Conservation (phyloP, 805 yeast genomes). For the Lachancea dasiensis region DNA sequence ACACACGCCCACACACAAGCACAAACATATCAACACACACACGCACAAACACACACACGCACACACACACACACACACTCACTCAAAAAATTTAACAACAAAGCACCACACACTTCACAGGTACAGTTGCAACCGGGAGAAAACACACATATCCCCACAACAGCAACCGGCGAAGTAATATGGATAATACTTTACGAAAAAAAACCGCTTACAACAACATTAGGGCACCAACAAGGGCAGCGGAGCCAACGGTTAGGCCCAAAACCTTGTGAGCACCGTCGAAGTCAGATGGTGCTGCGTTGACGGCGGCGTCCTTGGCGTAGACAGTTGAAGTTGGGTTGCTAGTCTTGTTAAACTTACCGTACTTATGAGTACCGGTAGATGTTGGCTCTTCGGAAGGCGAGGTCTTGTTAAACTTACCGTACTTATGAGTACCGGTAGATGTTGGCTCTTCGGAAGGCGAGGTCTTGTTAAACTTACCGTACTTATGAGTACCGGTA, state of each 20-base stretch:
- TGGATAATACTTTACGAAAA: not conserved
- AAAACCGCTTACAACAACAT: conserved; percentile 35
- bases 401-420: conserved; percentile 44
- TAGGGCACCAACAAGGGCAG: conserved; percentile 45
- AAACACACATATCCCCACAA: conserved; percentile 5
- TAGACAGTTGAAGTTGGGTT: conserved; percentile 26
- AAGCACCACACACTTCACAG: not conserved
- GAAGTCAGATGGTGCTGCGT: conserved; percentile 19
- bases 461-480: conserved; percentile 47
- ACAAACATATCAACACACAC: conserved; percentile 6
- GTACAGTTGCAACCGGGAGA: not conserved
- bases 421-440: conserved; percentile 52
- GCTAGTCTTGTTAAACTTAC: conserved; percentile 43
- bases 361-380: conserved; percentile 46
- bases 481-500: conserved; percentile 52
- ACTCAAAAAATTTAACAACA: too few relatives aligned
- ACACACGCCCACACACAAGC: conserved; percentile 11
- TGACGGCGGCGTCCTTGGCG: conserved; percentile 19
- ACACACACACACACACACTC: conserved; percentile 1
- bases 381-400: conserved; percentile 27
- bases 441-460: conserved; percentile 39
- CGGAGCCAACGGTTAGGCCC: conserved; percentile 39
- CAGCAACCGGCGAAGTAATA: conserved; percentile 2
- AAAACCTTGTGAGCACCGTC: conserved; percentile 20
- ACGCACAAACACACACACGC: conserved; percentile 11